A percentile compares a stretch with the other conserved stretches of the same genome.
phyloP scores from a whole-genome alignment of 495 filamentous ascomycete species.

The Pyronema domesticum region DNA sequence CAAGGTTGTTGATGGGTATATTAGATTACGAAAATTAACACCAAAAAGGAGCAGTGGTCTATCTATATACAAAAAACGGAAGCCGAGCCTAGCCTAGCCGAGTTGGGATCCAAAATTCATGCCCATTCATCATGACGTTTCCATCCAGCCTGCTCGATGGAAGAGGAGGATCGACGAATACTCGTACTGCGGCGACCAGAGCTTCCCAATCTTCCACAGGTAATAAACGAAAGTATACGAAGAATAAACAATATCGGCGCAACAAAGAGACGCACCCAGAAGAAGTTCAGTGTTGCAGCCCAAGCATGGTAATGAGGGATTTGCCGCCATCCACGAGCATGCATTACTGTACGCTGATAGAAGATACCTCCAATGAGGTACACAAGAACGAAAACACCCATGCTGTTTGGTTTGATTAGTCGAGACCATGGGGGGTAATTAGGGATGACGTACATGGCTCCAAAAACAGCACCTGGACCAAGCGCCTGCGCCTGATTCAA shows the following conservation, averaged over 20 bases:
- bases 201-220: not conserved
- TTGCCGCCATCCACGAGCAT: slow-evolving; percentile 89
- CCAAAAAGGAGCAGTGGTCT: not conserved
- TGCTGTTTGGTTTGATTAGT: not conserved
- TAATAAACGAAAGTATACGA: not conserved
- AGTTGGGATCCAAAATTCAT: not conserved
- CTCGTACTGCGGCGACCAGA: not conserved
- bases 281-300: slow-evolving; percentile 68
- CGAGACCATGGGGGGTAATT: too few relatives aligned
- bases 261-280: slow-evolving; percentile 46
- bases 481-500: slow-evolving; percentile 45
- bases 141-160: not conserved
- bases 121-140: slow-evolving; percentile 3
- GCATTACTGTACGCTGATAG: slow-evolving; percentile 87
- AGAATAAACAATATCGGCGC: slow-evolving; percentile 16
- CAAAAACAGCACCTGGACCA: slow-evolving; percentile 77
- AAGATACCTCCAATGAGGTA: slow-evolving; percentile 87
- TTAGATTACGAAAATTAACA: too few relatives aligned
- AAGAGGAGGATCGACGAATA: not conserved
- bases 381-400: slow-evolving; percentile 45
- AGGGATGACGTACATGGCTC: slow-evolving; percentile 53
- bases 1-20: too few relatives aligned
- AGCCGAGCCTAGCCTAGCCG: too few relatives aligned
- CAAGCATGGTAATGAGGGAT: slow-evolving; percentile 87
- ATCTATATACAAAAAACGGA: not conserved